Conservation (phyloP, 2,329 filamentous ascomycete species). For the Pezicula radicicola region DNA sequence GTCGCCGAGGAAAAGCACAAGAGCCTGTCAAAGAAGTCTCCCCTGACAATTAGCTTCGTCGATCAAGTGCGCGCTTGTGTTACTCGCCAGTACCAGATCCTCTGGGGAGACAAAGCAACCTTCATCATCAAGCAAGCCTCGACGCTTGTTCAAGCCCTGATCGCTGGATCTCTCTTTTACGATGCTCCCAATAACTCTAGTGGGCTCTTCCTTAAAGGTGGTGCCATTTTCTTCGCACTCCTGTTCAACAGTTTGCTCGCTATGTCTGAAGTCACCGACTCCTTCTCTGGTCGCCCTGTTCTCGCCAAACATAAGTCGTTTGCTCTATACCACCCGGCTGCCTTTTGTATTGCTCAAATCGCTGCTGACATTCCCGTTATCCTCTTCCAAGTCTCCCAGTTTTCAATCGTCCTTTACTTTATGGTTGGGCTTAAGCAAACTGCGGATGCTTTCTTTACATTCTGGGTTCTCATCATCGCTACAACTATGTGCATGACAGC, state of each 20-base stretch:
- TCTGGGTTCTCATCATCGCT: slow-evolving; percentile 50
- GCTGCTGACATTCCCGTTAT: slow-evolving; percentile 53
- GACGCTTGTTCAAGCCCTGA: slow-evolving; percentile 56
- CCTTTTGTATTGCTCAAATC: slow-evolving; percentile 56
- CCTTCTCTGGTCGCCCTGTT: slow-evolving; percentile 57
- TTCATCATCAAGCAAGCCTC: slow-evolving; percentile 60
- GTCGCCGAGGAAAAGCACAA: slow-evolving; percentile 53
- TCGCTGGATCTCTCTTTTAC: slow-evolving; percentile 67
- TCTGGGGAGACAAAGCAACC: slow-evolving; percentile 62
- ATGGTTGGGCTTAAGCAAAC: slow-evolving; percentile 54
- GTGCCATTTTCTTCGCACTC: slow-evolving; percentile 62
- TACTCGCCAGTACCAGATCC: slow-evolving; percentile 60
- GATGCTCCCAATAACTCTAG: slow-evolving; percentile 52
- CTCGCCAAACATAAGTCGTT: slow-evolving; percentile 57
- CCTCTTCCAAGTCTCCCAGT: slow-evolving; percentile 54
- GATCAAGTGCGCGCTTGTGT: slow-evolving; percentile 55
- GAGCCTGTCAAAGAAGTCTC: slow-evolving; percentile 48
- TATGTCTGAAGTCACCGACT: slow-evolving; percentile 64
- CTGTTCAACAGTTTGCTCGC: slow-evolving; percentile 60
- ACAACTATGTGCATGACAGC: slow-evolving; percentile 57
- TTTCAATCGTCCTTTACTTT: slow-evolving; percentile 59
- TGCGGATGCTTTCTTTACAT: slow-evolving; percentile 59
- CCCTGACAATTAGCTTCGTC: slow-evolving; percentile 51
- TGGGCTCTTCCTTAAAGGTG: slow-evolving; percentile 62
- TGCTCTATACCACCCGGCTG: slow-evolving; percentile 54